Conservation (phyloP, 2,329 filamentous ascomycete species). For the Penicillium vulpinum region DNA sequence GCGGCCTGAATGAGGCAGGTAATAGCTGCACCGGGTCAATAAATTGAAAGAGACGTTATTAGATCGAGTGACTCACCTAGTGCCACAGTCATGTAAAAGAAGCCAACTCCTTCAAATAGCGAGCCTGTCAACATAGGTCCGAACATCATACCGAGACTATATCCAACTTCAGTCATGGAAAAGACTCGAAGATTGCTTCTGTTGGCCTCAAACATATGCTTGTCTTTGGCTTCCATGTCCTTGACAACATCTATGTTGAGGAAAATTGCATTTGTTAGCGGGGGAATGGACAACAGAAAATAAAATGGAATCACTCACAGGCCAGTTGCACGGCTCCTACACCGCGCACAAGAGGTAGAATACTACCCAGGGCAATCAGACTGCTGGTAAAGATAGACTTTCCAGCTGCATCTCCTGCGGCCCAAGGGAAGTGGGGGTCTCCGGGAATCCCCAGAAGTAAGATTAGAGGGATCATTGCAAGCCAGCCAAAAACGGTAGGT, state of each 20-base stretch:
- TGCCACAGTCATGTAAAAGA: slow-evolving; percentile 17
- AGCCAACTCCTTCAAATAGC: slow-evolving; percentile 20
- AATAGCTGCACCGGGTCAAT: background rate
- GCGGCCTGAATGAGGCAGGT: slow-evolving; percentile 5
- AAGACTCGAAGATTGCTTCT: slow-evolving; percentile 27
- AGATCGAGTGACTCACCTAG: slow-evolving; percentile 10
- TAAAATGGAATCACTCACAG: slow-evolving; percentile 17
- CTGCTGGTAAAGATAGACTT: slow-evolving; percentile 23
- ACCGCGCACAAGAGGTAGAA: slow-evolving; percentile 24
- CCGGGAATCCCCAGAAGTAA: slow-evolving; percentile 30
- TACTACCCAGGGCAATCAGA: slow-evolving; percentile 20
- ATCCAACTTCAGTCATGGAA: slow-evolving; percentile 24
- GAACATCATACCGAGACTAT: slow-evolving; percentile 24
- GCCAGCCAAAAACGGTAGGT: slow-evolving; percentile 25
- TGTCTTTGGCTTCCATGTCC: slow-evolving; percentile 20
- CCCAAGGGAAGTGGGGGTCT: slow-evolving; percentile 26
- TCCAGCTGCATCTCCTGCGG: slow-evolving; percentile 17
- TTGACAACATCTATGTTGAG: slow-evolving; percentile 18
- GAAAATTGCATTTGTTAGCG: background rate
- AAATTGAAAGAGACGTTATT: background rate
- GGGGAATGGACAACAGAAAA: background rate
- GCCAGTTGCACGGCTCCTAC: slow-evolving; percentile 29
- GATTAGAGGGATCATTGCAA: slow-evolving; percentile 18
- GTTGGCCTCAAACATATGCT: slow-evolving; percentile 27
- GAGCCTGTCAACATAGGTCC: slow-evolving; percentile 25